Conservation (phyloP, 2,329 filamentous ascomycete genomes). For the Exophiala oligosperma region DNA sequence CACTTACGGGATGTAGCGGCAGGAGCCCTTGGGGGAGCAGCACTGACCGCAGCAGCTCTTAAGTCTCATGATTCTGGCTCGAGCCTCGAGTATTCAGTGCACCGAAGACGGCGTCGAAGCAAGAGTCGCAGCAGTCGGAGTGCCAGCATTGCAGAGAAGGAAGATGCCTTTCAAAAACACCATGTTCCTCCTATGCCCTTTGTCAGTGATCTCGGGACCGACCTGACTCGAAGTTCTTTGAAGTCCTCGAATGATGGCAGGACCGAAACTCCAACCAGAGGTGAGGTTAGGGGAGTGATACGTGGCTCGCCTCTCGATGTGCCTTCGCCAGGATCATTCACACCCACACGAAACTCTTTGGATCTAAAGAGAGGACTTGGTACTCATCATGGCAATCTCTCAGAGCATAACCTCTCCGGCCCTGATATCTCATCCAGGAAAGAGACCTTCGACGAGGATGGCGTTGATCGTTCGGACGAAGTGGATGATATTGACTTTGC, state of each 20-base stretch:
- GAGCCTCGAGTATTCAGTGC: constrained; percentile 48
- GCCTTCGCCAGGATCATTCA: constrained; percentile 61
- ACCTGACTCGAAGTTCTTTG: constrained; percentile 84
- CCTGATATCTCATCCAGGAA: constrained; percentile 37
- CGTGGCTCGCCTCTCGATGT: constrained; percentile 56
- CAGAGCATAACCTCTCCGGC: constrained; percentile 51
- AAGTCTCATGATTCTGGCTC: constrained; percentile 66
- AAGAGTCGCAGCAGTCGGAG: constrained; percentile 54
- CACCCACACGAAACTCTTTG: constrained; percentile 54
- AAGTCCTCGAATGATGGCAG: constrained; percentile 76
- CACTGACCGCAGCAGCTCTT: constrained; percentile 62
- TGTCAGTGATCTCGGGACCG: constrained; percentile 81
- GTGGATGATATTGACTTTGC: constrained; percentile 36
- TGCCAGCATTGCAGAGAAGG: constrained; percentile 56
- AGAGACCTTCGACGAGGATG: constrained; percentile 49
- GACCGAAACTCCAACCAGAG: constrained; percentile 66
- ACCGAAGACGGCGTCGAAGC: constrained; percentile 45
- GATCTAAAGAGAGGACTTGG: constrained; percentile 60
- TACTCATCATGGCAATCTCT: constrained; percentile 63
- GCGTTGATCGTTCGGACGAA: constrained; percentile 41
- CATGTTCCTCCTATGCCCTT: constrained; percentile 81
- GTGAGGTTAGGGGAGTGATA: constrained; percentile 63
- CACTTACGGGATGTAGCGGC: constrained; percentile 56
- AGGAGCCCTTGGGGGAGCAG: constrained; percentile 55
- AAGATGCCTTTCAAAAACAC: constrained; percentile 50